Conservation (phyloP, 1,139 yeast species). For the Debaryomyces udenii region DNA sequence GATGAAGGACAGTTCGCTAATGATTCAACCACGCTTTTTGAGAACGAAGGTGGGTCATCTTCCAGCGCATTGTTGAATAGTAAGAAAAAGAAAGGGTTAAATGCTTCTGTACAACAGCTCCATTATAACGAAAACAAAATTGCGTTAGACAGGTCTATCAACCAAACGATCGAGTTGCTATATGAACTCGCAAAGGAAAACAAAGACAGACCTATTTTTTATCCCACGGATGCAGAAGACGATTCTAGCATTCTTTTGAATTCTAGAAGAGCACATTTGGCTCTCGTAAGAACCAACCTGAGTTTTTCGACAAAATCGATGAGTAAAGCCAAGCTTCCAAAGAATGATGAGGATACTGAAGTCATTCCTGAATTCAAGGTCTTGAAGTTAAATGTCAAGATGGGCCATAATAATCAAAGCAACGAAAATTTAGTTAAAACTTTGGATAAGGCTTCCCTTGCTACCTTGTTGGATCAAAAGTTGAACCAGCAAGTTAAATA, state of each 20-base stretch:
- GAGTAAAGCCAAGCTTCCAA: slow-evolving; percentile 32
- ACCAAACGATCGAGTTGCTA: slow-evolving; percentile 56
- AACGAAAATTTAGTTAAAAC: slow-evolving; percentile 47
- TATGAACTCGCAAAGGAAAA: slow-evolving; percentile 60
- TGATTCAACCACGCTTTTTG: slow-evolving; percentile 32
- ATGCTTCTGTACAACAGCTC: slow-evolving; percentile 62
- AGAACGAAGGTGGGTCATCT: slow-evolving; percentile 28
- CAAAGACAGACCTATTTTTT: slow-evolving; percentile 62
- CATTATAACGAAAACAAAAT: slow-evolving; percentile 70
- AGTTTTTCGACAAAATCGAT: slow-evolving; percentile 26
- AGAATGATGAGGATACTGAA: slow-evolving; percentile 21
- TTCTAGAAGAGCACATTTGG: slow-evolving; percentile 51
- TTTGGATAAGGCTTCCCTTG: slow-evolving; percentile 66
- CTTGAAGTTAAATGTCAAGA: slow-evolving; percentile 62
- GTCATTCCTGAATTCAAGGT: slow-evolving; percentile 54
- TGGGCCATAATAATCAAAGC: slow-evolving; percentile 50
- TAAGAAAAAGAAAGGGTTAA: slow-evolving; percentile 20
- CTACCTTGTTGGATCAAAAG: slow-evolving; percentile 66
- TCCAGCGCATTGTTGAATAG: slow-evolving; percentile 12
- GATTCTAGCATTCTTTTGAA: slow-evolving; percentile 42
- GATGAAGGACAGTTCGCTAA: slow-evolving; percentile 30
- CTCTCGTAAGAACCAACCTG: slow-evolving; percentile 51
- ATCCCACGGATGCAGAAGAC: slow-evolving; percentile 53
- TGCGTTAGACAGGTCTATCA: slow-evolving; percentile 64
- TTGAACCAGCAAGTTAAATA: slow-evolving; percentile 66